Conservation (phyloP, 2,329 filamentous ascomycete species). For the Hypoxylon sp. region DNA sequence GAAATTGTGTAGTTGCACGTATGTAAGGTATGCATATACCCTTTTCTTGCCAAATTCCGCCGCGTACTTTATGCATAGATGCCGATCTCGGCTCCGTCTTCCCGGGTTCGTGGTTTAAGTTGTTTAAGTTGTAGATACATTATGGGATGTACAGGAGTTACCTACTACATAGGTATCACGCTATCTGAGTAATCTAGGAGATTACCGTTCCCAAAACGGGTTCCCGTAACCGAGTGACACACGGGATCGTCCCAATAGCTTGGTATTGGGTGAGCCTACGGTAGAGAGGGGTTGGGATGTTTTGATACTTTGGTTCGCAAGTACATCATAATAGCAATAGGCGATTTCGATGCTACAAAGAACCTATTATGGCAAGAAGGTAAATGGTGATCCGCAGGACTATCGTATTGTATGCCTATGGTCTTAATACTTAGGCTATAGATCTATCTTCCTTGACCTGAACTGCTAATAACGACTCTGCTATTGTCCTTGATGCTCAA, state of each 20-base stretch:
- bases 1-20: slow-evolving; percentile 31
- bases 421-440: background rate
- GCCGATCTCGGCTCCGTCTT: slow-evolving; percentile 35
- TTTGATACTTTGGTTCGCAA: background rate
- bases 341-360: slow-evolving; percentile 1
- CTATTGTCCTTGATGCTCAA: background rate
- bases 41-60: slow-evolving; percentile 7
- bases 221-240: slow-evolving; percentile 27
- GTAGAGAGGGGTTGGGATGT: slow-evolving; percentile 9
- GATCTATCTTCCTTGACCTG: slow-evolving; percentile 5
- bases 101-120: slow-evolving; percentile 15
- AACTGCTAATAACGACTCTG: background rate
- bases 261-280: slow-evolving; percentile 31
- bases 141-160: background rate
- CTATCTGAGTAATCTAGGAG: slow-evolving; percentile 36
- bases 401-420: slow-evolving; percentile 20
- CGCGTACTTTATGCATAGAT: slow-evolving; percentile 1
- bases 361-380: slow-evolving; percentile 3
- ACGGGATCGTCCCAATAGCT: slow-evolving; percentile 14
- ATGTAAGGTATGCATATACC: slow-evolving; percentile 19
- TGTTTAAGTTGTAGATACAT: slow-evolving; percentile 12
- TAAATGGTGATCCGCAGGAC: slow-evolving; percentile 23
- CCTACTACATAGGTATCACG: background rate
- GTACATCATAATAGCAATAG: slow-evolving; percentile 6
- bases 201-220: slow-evolving; percentile 32